Conservation (phyloP, 345 rosid genomes). For the Citrus hindsii region DNA sequence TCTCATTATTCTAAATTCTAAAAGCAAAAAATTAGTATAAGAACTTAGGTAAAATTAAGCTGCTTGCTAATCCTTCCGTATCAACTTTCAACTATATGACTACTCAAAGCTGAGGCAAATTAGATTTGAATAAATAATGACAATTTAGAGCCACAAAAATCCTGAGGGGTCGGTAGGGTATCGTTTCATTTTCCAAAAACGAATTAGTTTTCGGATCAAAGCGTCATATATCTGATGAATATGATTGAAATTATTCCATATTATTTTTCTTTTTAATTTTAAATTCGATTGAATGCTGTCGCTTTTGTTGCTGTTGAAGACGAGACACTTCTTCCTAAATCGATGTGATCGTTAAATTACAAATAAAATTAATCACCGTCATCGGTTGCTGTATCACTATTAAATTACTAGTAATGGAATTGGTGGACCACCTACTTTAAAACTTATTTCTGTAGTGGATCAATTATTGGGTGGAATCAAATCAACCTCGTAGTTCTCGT, state of each 20-base stretch:
- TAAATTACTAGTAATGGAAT: background rate
- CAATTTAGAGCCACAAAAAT: too few relatives aligned
- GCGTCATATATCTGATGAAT: background rate
- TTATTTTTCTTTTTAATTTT: background rate
- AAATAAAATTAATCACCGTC: background rate
- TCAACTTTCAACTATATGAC: too few relatives aligned
- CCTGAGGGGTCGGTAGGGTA: background rate
- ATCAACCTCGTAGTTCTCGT: background rate
- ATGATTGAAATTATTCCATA: background rate
- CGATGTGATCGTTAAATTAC: background rate
- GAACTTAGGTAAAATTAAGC: too few relatives aligned
- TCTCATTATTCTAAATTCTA: too few relatives aligned
- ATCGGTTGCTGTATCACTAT: slow-evolving; percentile 10
- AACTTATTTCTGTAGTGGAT: too few relatives aligned
- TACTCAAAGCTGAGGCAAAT: too few relatives aligned
- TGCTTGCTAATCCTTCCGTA: too few relatives aligned
- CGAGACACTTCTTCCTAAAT: background rate
- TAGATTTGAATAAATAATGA: too few relatives aligned
- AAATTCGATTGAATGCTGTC: background rate
- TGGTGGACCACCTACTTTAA: slow-evolving; percentile 8
- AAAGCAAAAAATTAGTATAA: too few relatives aligned
- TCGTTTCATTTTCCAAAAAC: background rate
- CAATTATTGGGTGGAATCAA: slow-evolving; percentile 1
- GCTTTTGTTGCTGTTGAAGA: slow-evolving; percentile 17
- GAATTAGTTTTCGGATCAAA: background rate